phyloP scores from a whole-genome alignment of 1,284 basidiomycete species.

The Irpex sp. region DNA sequence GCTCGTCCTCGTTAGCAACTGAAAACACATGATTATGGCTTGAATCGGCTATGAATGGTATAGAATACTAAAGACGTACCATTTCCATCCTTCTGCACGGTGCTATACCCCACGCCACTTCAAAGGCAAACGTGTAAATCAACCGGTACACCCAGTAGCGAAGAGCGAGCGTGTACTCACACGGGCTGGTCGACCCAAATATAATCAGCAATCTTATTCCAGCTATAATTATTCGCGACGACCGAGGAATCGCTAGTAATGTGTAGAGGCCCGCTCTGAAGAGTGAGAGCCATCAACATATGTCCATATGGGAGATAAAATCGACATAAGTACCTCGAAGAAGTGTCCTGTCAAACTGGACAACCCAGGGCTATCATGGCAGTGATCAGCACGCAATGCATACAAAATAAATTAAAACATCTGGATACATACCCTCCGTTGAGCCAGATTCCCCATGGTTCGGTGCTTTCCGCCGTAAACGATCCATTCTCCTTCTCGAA shows the following conservation, averaged over 20 bases:
- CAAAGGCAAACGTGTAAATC: neutral
- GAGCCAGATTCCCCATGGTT: conserved; percentile 73
- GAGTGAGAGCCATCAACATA: too few species aligned
- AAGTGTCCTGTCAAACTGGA: conserved; percentile 65
- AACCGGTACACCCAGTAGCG: neutral
- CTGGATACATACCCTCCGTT: conserved; percentile 56
- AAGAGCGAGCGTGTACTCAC: conserved; percentile 1
- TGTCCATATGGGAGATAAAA: too few species aligned
- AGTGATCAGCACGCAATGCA: neutral
- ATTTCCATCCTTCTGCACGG: conserved; percentile 56
- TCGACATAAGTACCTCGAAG: conserved; percentile 29
- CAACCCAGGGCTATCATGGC: conserved; percentile 52
- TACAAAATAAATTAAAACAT: neutral
- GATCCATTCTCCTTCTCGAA: conserved; percentile 61
- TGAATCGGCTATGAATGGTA: neutral
- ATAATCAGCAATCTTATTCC: conserved; percentile 57
- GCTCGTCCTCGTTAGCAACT: conserved; percentile 64
- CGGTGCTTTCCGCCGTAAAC: conserved; percentile 38
- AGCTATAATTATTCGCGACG: conserved; percentile 48
- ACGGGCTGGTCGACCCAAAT: conserved; percentile 73
- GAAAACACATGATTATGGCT: neutral
- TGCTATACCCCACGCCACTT: conserved; percentile 51
- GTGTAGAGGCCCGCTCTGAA: conserved; percentile 63
- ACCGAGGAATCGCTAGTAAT: conserved; percentile 47
- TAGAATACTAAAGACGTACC: conserved; percentile 30